Percentiles rank a stretch among this genome's conserved stretches.
phyloP scores from a whole-genome alignment of 352 stramenopile genomes.

The Phytopythium oedochilum region DNA sequence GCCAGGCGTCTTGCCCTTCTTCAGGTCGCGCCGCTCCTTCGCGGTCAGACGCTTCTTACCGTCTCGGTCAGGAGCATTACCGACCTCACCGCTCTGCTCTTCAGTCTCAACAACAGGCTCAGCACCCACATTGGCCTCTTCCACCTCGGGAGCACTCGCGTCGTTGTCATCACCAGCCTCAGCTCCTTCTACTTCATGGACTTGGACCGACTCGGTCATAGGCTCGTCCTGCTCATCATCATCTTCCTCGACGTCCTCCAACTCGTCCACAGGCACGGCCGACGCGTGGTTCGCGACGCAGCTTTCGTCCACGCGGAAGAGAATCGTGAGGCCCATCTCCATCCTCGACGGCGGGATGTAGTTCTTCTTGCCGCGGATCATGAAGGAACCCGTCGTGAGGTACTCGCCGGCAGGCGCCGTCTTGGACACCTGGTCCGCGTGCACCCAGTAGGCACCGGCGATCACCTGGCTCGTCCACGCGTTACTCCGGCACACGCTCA shows the following conservation, averaged over 20 bases:
- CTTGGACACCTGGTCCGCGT: conserved; percentile 97
- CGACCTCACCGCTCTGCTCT: background rate
- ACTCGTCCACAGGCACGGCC: conserved; percentile 13
- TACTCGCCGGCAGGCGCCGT: conserved; percentile 96
- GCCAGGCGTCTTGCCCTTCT: conserved; percentile 45
- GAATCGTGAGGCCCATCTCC: conserved; percentile 89
- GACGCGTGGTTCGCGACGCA: conserved; percentile 56
- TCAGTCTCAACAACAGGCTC: conserved; percentile 8
- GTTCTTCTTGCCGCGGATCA: conserved; percentile 95
- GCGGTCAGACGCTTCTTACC: conserved; percentile 59
- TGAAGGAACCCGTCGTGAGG: conserved; percentile 96
- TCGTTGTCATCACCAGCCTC: background rate
- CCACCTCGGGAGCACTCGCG: background rate
- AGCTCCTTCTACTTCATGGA: conserved; percentile 13
- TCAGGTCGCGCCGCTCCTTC: conserved; percentile 77
- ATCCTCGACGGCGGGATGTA: conserved; percentile 87
- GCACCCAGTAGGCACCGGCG: conserved; percentile 96
- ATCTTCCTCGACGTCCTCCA: conserved; percentile 8
- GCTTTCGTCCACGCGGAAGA: conserved; percentile 90
- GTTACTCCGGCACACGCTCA: conserved; percentile 94
- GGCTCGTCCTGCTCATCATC: conserved; percentile 6
- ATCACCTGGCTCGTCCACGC: conserved; percentile 97
- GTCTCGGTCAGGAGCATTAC: conserved; percentile 13
- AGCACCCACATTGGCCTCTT: background rate
- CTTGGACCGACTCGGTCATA: conserved; percentile 6